Evolutionary conservation across 2,329 filamentous ascomycete species (phyloP), one percentile per base, ranked within the genome.

Genomic region (Cladophialophora immunda): DNA sequence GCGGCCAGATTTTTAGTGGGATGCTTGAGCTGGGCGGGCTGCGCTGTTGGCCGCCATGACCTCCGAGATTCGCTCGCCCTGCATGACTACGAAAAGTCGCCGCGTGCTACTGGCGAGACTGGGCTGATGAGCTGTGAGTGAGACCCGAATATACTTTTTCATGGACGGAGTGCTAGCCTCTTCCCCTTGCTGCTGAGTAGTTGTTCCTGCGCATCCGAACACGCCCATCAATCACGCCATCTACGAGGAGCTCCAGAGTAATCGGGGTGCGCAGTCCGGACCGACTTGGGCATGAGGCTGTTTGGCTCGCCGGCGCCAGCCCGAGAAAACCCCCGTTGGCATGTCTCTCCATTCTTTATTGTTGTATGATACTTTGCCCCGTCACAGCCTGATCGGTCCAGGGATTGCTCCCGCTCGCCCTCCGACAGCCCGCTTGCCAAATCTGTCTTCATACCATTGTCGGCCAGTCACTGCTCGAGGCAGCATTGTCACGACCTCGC

Each of bases 401-500:
- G 89, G 89, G 73, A 91, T 84, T 30, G 94, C 87, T 4, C 92
- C 92, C 81, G 92, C 94, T 76, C 89, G 87, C 32, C 85, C 86
- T 57, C 87, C 87, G 68, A 97, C 87, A 79, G 90, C 91, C 57
- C 96, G 90, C 81, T 89, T 88, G 11, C 94, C 94, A 84, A 99
- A 99, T 78, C 86, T 92, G 75, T 92, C 85, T 65, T 90, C 82
- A 79, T 99, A 99, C 95, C 95, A 99, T 74, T 84, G 83, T 78
- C 88, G 89, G 27, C 94, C 94, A 70, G 88, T 87, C 60, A 95
- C 81, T 17, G 95, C 94, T 74, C 95, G 85, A 11, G 95, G 94
- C 69, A 96, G 78, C 94, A 98, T 99, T 8, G 91, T 90, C n/a
- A 89, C 81, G 58, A 99, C 81, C 80, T 97, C 93, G 77, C 97